phyloP scores from a whole-genome alignment of 495 filamentous ascomycete species.

The Lasiosphaeria ovina region DNA sequence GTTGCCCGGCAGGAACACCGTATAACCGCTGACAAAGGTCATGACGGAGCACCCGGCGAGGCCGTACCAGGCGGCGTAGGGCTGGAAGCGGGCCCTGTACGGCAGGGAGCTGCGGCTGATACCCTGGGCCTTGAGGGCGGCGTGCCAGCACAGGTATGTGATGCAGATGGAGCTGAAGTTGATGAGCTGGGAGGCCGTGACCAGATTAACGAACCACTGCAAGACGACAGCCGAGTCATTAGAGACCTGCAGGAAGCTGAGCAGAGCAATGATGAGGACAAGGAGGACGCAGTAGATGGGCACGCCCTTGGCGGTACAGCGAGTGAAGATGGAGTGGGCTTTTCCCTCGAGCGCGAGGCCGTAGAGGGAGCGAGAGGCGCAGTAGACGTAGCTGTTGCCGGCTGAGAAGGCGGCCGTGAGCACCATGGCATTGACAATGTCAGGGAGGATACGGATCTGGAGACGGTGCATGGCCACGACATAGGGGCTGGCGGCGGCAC shows the following conservation, averaged over 20 bases:
- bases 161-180: constrained; percentile 69
- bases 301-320: constrained; percentile 59
- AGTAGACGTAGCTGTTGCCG: constrained; percentile 83
- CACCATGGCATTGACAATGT: constrained; percentile 78
- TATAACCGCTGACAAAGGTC: constrained; percentile 73
- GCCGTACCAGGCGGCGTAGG: constrained; percentile 68
- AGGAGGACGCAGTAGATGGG: constrained; percentile 61
- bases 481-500: constrained; percentile 74
- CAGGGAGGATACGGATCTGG: constrained; percentile 62
- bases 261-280: constrained; percentile 61
- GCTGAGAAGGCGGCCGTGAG: constrained; percentile 76
- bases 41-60: constrained; percentile 61
- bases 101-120: constrained; percentile 61
- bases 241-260: constrained; percentile 72
- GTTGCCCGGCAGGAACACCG: constrained; percentile 62
- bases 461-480: constrained; percentile 85
- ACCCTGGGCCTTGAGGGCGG: constrained; percentile 66
- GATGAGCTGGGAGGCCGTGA: constrained; percentile 72
- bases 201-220: constrained; percentile 71
- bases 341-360: constrained; percentile 67
- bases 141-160: constrained; percentile 72
- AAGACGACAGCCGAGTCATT: constrained; percentile 66
- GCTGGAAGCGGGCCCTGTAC: constrained; percentile 64
- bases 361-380: constrained; percentile 71
- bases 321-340: constrained; percentile 63